phyloP scores from a whole-genome alignment of 176 grass and related monocot genomes.

The Echinochloa phyllopogon region DNA sequence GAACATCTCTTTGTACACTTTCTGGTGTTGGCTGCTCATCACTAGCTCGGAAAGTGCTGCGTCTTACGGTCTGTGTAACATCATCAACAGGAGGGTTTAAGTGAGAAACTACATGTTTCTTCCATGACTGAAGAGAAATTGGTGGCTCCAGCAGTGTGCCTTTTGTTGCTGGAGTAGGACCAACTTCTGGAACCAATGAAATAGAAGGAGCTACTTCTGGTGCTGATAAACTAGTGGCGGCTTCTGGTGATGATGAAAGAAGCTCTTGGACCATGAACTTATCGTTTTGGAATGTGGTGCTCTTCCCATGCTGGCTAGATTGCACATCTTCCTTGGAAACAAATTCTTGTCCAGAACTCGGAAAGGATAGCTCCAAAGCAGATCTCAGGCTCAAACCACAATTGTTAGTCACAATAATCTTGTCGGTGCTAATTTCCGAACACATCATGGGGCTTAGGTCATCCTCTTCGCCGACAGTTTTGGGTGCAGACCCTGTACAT shows the following conservation, averaged over 20 bases:
- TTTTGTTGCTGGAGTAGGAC: conserved; percentile 42
- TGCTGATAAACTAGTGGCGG: conserved; percentile 44
- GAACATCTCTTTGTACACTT: conserved; percentile 35
- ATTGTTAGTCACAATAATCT: conserved; percentile 55
- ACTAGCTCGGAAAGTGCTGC: conserved; percentile 45
- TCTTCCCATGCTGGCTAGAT: conserved; percentile 43
- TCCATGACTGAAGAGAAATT: conserved; percentile 40
- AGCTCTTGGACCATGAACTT: conserved; percentile 90
- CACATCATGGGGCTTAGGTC: conserved; percentile 34
- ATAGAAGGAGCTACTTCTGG: conserved; percentile 49
- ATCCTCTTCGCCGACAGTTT: conserved; percentile 41
- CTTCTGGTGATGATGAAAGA: conserved; percentile 62
- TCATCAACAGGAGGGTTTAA: conserved; percentile 59
- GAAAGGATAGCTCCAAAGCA: conserved; percentile 49
- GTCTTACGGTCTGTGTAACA: conserved; percentile 56
- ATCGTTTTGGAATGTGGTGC: conserved; percentile 40
- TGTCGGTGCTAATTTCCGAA: conserved; percentile 41
- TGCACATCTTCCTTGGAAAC: conserved; percentile 67
- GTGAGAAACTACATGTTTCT: conserved; percentile 55
- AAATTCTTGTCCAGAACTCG: conserved; percentile 71
- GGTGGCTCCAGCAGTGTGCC: conserved; percentile 27
- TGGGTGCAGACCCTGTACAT: conserved; percentile 29
- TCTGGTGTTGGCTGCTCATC: conserved; percentile 50
- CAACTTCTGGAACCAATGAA: conserved; percentile 47
- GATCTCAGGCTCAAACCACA: conserved; percentile 49